These are phyloP conservation scores for Aotearoamyces nothofagi DNA, from an alignment of 2,329 filamentous ascomycete genomes.

Conservation along the genomic window DNA sequence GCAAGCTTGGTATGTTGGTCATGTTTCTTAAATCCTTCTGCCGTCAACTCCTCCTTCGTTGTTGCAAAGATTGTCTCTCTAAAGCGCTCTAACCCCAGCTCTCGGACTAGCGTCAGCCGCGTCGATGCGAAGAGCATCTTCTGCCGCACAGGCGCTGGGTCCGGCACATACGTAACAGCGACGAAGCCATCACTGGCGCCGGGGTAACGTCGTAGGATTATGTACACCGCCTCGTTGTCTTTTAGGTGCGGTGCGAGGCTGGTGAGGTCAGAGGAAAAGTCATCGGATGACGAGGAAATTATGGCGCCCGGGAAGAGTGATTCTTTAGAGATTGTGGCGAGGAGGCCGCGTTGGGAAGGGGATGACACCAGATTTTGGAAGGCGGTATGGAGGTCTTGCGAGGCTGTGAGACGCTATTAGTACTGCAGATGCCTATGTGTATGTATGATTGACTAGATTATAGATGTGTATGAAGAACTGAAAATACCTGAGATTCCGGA, in stretches of 20 bases:
- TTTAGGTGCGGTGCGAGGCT: slow-evolving; percentile 48
- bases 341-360: slow-evolving; percentile 48
- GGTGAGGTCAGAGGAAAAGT: slow-evolving; percentile 49
- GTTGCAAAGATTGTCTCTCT: slow-evolving; percentile 63
- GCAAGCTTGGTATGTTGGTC: slow-evolving; percentile 48
- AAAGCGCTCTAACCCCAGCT: slow-evolving; percentile 68
- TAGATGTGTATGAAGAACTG: background rate
- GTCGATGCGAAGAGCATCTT: slow-evolving; percentile 81
- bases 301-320: slow-evolving; percentile 44
- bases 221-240: slow-evolving; percentile 53
- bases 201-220: slow-evolving; percentile 56
- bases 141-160: slow-evolving; percentile 62
- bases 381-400: slow-evolving; percentile 58
- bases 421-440: background rate
- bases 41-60: slow-evolving; percentile 50
- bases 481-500: slow-evolving; percentile 58
- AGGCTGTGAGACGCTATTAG: slow-evolving; percentile 33
- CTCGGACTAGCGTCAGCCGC: slow-evolving; percentile 57
- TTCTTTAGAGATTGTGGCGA: slow-evolving; percentile 57
- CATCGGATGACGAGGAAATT: slow-evolving; percentile 34
- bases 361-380: slow-evolving; percentile 56
- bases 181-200: slow-evolving; percentile 36
- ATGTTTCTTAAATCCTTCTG: slow-evolving; percentile 55
- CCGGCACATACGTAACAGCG: slow-evolving; percentile 66
- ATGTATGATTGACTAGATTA: background rate